Percentiles rank a stretch among this genome's conserved stretches.
Conservation (phyloP, 73 alveolate species). For the Urostyla sp. region DNA sequence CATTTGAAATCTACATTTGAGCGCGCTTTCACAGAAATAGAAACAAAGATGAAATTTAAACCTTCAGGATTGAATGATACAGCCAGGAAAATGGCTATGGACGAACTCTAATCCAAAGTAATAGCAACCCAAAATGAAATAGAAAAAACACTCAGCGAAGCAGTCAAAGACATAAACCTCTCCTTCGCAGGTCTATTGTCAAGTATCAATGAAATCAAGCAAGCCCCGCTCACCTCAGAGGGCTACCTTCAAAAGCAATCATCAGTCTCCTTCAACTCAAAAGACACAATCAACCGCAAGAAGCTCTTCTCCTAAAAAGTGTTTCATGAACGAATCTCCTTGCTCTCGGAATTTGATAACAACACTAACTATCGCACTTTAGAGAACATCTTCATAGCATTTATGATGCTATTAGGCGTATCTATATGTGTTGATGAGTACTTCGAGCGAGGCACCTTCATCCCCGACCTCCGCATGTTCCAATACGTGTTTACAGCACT, state of each 20-base stretch:
- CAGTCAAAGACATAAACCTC: background rate
- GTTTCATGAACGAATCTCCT: slow-evolving; percentile 49
- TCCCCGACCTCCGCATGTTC: slow-evolving; percentile 46
- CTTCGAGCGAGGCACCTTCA: slow-evolving; percentile 46
- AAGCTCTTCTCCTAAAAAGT: slow-evolving; percentile 47
- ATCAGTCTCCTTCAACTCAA: background rate
- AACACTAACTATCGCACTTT: slow-evolving; percentile 49
- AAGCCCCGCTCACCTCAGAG: background rate
- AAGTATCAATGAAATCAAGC: background rate
- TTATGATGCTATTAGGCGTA: slow-evolving; percentile 42
- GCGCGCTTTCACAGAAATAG: too few species aligned
- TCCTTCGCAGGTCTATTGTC: background rate
- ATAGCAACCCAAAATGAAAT: too few species aligned
- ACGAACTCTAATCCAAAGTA: too few species aligned
- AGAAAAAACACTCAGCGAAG: background rate
- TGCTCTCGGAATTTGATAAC: too few species aligned
- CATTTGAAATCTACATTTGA: too few species aligned
- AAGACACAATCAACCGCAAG: background rate
- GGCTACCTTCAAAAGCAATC: background rate
- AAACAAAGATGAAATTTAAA: too few species aligned
- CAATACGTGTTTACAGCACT: slow-evolving; percentile 24
- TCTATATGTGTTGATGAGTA: slow-evolving; percentile 40
- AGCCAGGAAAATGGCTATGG: background rate
- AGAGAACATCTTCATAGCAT: slow-evolving; percentile 53
- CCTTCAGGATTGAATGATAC: too few species aligned